Conservation (phyloP, 2,329 filamentous ascomycete genomes). For the Botryosphaeria agaves region DNA sequence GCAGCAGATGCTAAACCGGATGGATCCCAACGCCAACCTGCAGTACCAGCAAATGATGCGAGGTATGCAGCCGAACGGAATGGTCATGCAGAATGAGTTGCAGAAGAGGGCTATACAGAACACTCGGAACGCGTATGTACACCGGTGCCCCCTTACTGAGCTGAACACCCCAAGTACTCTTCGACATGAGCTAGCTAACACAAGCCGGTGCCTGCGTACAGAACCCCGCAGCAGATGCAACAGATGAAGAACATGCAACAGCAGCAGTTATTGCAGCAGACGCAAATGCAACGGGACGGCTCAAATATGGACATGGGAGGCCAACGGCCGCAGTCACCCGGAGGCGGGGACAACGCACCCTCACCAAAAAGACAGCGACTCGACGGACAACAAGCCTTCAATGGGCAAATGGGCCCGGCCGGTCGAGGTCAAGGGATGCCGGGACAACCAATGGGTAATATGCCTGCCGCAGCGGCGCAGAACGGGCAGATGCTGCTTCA, state of each 20-base stretch:
- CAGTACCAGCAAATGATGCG: slow-evolving; percentile 47
- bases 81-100: slow-evolving; percentile 45
- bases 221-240: slow-evolving; percentile 48
- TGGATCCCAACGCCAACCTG: slow-evolving; percentile 32
- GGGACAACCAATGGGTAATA: slow-evolving; percentile 45
- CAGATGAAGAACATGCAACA: slow-evolving; percentile 44
- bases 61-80: slow-evolving; percentile 39
- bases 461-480: slow-evolving; percentile 27
- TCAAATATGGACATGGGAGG: slow-evolving; percentile 76
- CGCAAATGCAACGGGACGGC: slow-evolving; percentile 75
- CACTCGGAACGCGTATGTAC: slow-evolving; percentile 51
- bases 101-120: slow-evolving; percentile 65
- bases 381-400: slow-evolving; percentile 56
- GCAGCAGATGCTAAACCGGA: slow-evolving; percentile 58
- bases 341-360: slow-evolving; percentile 69
- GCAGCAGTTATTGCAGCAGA: slow-evolving; percentile 43
- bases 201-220: slow-evolving; percentile 14
- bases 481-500: slow-evolving; percentile 44
- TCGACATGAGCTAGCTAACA: neutral
- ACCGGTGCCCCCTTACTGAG: too few relatives aligned
- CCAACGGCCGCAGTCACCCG: slow-evolving; percentile 64
- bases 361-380: slow-evolving; percentile 84
- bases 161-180: neutral
- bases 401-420: slow-evolving; percentile 61
- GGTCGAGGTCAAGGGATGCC: slow-evolving; percentile 56